Conservation (phyloP, 768 basidiomycete species). For the Xerocomellus dryophilus region DNA sequence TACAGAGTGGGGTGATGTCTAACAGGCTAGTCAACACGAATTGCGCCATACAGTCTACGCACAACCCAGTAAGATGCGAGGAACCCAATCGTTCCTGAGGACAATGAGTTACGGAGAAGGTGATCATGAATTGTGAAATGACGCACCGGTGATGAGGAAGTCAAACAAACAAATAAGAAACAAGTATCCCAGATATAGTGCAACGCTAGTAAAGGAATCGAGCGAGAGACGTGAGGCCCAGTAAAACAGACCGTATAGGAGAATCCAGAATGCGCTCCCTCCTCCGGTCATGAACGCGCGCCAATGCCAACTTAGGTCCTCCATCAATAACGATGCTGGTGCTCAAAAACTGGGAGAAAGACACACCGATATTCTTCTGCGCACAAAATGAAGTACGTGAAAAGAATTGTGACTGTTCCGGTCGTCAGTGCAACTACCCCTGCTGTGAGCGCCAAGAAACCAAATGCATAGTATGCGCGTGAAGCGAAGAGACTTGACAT, state of each 20-base stretch:
- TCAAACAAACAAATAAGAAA: constrained; percentile 77
- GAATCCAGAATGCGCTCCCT: constrained; percentile 88
- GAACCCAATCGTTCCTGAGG: constrained; percentile 88
- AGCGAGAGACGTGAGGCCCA: constrained; percentile 86
- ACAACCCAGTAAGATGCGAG: constrained; percentile 91
- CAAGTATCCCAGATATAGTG: constrained; percentile 89
- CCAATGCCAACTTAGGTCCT: constrained; percentile 83
- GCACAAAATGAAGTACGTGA: constrained; percentile 88
- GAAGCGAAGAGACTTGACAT: constrained; percentile 90
- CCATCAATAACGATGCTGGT: constrained; percentile 2
- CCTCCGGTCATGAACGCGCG: constrained; percentile 89
- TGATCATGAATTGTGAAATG: neutral
- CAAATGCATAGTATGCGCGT: constrained; percentile 93
- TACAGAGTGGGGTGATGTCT: constrained; percentile 9
- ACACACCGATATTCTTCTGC: constrained; percentile 89
- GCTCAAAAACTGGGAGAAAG: neutral
- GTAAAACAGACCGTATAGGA: constrained; percentile 86
- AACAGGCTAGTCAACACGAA: constrained; percentile 61
- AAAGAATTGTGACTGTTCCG: constrained; percentile 86
- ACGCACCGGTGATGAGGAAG: constrained; percentile 80
- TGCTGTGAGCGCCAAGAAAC: constrained; percentile 87
- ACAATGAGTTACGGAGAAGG: constrained; percentile 1
- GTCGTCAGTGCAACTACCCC: constrained; percentile 81
- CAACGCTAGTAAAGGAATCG: constrained; percentile 73
- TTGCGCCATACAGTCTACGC: constrained; percentile 74